Conservation (phyloP, 2,329 filamentous ascomycete genomes). For the Colletotrichum magnum region DNA sequence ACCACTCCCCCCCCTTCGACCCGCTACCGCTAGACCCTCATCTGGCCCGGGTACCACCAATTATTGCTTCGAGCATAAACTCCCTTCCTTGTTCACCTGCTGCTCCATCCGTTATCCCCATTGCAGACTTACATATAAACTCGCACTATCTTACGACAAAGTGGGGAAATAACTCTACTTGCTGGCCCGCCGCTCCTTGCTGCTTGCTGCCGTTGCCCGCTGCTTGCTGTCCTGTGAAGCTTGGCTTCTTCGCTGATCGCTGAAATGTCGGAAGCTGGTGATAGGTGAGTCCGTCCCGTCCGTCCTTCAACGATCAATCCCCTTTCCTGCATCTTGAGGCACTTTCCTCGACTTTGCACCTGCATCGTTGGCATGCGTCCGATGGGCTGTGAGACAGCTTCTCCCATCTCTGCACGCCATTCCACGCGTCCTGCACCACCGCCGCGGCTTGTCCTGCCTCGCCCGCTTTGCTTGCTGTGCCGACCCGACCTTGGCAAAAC, state of each 20-base stretch:
- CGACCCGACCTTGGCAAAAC: conserved; percentile 24
- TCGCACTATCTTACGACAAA: conserved; percentile 37
- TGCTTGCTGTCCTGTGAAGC: conserved; percentile 18
- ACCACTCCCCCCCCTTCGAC: conserved; percentile 5
- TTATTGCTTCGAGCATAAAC: conserved; percentile 32
- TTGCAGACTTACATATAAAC: conserved; percentile 34
- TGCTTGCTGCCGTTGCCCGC: not conserved
- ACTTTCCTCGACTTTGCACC: not conserved
- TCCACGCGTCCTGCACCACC: conserved; percentile 18
- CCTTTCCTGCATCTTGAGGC: not conserved
- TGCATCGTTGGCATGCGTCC: conserved; percentile 13
- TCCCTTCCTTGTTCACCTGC: conserved; percentile 25
- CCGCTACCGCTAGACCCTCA: conserved; percentile 17
- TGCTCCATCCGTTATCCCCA: conserved; percentile 27
- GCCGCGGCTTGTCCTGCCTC: conserved; percentile 12
- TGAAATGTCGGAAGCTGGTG: conserved; percentile 54
- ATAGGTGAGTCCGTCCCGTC: conserved; percentile 49
- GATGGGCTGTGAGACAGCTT: conserved; percentile 21
- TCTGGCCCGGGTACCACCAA: conserved; percentile 19
- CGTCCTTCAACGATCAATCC: conserved; percentile 5
- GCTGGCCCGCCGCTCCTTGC: conserved; percentile 29
- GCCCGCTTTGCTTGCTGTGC: conserved; percentile 10
- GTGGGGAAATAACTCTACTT: conserved; percentile 28
- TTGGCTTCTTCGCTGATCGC: conserved; percentile 27
- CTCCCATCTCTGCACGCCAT: conserved; percentile 12